Evolutionary conservation across 2,329 filamentous ascomycete genomes (phyloP).

Genomic region (Aspergillus bombycis): DNA sequence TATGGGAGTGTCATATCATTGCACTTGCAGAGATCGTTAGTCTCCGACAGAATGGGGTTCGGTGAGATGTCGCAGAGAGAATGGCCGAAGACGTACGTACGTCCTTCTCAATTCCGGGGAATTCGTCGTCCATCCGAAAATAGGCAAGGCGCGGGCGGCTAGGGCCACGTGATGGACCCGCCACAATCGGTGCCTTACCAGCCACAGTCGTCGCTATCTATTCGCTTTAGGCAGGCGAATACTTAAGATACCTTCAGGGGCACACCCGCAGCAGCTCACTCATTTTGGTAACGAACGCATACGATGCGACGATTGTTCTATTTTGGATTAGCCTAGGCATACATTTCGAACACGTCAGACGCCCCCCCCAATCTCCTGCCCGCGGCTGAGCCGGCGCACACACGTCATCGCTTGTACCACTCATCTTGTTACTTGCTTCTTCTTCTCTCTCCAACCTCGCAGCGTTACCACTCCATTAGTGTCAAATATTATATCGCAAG

Average conservation of each 20-base stretch:
- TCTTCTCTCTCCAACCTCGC: background rate
- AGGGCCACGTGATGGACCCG: conserved; percentile 23
- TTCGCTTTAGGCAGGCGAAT: conserved; percentile 3
- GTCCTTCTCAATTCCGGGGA: conserved; percentile 12
- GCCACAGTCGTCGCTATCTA: conserved; percentile 15
- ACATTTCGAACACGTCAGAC: conserved; percentile 9
- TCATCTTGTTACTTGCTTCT: background rate
- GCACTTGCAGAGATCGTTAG: background rate
- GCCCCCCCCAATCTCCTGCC: background rate
- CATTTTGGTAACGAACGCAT: background rate
- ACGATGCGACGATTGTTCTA: background rate
- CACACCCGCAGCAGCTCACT: background rate
- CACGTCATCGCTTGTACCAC: conserved; percentile 20
- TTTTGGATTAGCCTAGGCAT: background rate
- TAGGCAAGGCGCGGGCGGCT: conserved; percentile 19
- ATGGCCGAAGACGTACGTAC: conserved; percentile 16
- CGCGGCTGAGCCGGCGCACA: conserved; percentile 12
- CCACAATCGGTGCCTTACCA: conserved; percentile 13
- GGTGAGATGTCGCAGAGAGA: conserved; percentile 8
- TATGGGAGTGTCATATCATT: conserved; percentile 3
- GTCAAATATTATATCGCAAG: conserved; percentile 7
- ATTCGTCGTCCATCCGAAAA: conserved; percentile 17
- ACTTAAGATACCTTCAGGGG: background rate
- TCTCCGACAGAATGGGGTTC: background rate
- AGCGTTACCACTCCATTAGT: background rate